Evolutionary conservation across 2,329 filamentous ascomycete species (phyloP), one percentile per base, ranked within the genome.

Genomic region (Ophiosphaerella narmari): DNA sequence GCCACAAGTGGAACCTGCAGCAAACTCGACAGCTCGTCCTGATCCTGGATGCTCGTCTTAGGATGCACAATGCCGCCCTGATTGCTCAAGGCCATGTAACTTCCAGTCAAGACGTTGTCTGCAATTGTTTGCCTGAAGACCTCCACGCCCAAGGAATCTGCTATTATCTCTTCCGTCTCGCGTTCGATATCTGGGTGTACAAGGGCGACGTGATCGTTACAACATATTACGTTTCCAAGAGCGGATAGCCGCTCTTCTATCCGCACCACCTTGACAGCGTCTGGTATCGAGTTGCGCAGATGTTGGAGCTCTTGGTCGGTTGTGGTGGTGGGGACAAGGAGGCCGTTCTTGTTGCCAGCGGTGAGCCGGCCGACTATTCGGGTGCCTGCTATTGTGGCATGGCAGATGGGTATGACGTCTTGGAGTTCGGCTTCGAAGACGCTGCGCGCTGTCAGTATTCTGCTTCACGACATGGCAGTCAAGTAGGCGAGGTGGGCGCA

Each of bases 281-380:
- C 93, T 34, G 94, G 94, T 61, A 99, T 86, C 50, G 89, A 91
- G 77, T 99, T 97, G 67, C 94, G 89, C 66, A 99, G 82, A 77
- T 99, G 94, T 78, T 97, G 92, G 59, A 99, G 84, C 80, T 99
- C 94, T 80, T 99, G 94, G 78, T 99, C 94, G 64, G 92, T 96
- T 55, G 94, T 97, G 52, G 88, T 91, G 48, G 93, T 97, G 54
- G 94, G 94, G 48, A 99, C 93, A 57, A 99, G 86, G 57, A 99
- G 89, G 66, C 94, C 94, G 75, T 96, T 95, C 74, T 91, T 90
- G 84, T 99, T 99, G 68, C 91, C 94, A 73, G 93, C 89, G 64
- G 94, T 97, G 78, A 99, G 84, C 64, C 94, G 88, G 52, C 94
- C 94, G 70, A 99, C 89, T 75, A 99, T 99, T 69, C 94, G 86